A percentile compares a stretch with the other conserved stretches of the same genome.
Conservation (phyloP, 169 alveolate genomes). For the Plasmodium coatneyi region DNA sequence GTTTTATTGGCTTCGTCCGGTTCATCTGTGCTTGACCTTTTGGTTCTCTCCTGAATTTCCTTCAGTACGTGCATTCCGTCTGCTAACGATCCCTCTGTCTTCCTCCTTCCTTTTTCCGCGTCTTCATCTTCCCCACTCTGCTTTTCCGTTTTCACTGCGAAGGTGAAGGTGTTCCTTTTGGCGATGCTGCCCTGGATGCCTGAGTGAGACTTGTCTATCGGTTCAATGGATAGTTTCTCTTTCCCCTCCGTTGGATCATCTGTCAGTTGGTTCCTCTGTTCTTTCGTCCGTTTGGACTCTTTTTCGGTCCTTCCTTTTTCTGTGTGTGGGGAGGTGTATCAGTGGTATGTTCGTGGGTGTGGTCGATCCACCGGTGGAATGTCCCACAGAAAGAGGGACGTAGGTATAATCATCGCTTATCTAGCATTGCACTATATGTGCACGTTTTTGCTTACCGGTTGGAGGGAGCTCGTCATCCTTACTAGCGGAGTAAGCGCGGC, state of each 20-base stretch:
- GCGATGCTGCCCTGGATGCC: neutral
- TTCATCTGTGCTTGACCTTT: neutral
- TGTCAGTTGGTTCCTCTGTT: neutral
- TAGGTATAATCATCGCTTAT: neutral
- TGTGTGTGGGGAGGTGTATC: neutral
- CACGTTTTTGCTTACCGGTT: neutral
- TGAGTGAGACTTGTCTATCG: neutral
- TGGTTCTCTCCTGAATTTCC: neutral
- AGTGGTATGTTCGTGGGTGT: neutral
- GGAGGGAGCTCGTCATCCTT: neutral
- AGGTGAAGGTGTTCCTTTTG: conserved; percentile 2
- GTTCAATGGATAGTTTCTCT: neutral
- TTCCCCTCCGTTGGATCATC: neutral
- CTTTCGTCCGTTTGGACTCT: neutral
- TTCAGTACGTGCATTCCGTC: neutral
- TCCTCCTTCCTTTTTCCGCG: conserved; percentile 15
- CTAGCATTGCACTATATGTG: neutral
- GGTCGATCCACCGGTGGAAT: neutral
- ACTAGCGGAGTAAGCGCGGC: neutral
- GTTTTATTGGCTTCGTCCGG: neutral
- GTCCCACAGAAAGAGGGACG: neutral
- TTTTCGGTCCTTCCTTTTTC: neutral
- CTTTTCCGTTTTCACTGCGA: neutral
- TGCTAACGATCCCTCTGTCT: conserved; percentile 24
- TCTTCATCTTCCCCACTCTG: neutral